Evolutionary conservation across 352 stramenopile species (phyloP).

Genomic region (Globisporangium yorkense): DNA sequence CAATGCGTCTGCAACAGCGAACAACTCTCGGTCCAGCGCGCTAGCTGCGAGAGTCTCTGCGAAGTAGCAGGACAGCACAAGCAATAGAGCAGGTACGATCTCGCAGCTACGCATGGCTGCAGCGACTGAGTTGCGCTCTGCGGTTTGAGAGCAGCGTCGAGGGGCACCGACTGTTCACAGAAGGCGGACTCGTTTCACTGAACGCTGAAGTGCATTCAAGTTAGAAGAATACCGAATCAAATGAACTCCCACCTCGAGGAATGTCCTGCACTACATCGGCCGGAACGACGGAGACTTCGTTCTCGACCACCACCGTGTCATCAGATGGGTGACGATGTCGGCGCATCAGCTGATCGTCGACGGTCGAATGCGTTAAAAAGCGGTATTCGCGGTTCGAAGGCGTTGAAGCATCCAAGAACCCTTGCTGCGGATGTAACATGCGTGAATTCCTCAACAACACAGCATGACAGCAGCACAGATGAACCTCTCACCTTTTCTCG

Average conservation of each 20-base stretch:
- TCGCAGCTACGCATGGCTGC: slow-evolving; percentile 2
- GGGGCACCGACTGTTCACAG: neutral
- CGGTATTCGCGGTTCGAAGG: neutral
- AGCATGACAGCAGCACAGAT: neutral
- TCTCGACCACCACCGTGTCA: too few species aligned
- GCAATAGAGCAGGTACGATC: slow-evolving; percentile 1
- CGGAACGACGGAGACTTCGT: neutral
- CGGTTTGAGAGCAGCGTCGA: neutral
- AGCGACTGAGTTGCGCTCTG: too few species aligned
- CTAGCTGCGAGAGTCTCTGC: neutral
- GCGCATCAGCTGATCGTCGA: slow-evolving; percentile 13
- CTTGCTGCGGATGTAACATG: neutral
- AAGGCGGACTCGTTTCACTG: neutral
- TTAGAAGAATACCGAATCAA: slow-evolving; percentile 40
- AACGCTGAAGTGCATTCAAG: neutral
- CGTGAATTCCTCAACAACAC: neutral
- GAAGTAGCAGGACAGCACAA: slow-evolving; percentile 5
- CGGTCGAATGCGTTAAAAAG: slow-evolving; percentile 6
- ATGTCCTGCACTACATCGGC: slow-evolving; percentile 10
- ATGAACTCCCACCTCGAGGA: slow-evolving; percentile 13
- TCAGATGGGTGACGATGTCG: slow-evolving; percentile 1
- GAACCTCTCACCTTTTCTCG: slow-evolving; percentile 9
- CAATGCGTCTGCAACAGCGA: slow-evolving; percentile 26
- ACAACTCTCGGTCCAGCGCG: slow-evolving; percentile 4
- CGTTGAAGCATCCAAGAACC: neutral